Base-by-base conservation (phyloP, 192 early-diverging fungal species). In the Neocallimastix lanati region DNA sequence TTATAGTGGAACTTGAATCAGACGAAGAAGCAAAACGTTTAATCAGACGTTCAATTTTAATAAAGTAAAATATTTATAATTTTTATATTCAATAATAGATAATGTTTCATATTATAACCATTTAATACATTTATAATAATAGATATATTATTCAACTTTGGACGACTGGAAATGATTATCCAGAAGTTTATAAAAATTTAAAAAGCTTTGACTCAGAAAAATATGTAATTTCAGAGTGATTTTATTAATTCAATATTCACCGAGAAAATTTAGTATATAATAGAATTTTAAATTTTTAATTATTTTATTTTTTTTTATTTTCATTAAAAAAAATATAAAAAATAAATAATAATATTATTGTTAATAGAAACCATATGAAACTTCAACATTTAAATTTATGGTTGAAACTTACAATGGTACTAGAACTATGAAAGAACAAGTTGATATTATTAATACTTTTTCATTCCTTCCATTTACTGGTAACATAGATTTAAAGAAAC, bases 381-480 rank as follows among this genome's bases (percentile, higher is more conserved):
- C 84, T 14, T 80, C 81, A 6, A 89, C 93, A 15, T 95, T 95
- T 86, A 92, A 92, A 82, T 94, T 94, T 79, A 84, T 82, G 0
- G 91, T 97, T 7, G 87, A 90, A 11, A 88, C 89, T 14, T 98
- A 94, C 82, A 93, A 93, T 77, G 83, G 84, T 29, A 93, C 94
- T 33, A 88, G 93, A 78, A 82, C 91, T 29, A 84, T 88, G n/a
- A 82, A 88, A 50, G 88, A 94, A 79, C 94, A 97, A 83, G 81
- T 96, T 0, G 85, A 84, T 0, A 86, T 93, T 28, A 98, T 99
- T 67, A 88, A 99, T 77, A 86, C 86, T 0, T 96, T 97, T 80
- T 83, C 92, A 11, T 99, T 93, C 82, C 84, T 98, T n/a, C 91
- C 85, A n/a, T 93, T 91, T 76, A 78, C 91, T 58, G 97, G 97